Percentiles rank a stretch among this genome's conserved stretches.
phyloP scores from a whole-genome alignment of 805 yeast species.

The Yarrowia yakushimensis region DNA sequence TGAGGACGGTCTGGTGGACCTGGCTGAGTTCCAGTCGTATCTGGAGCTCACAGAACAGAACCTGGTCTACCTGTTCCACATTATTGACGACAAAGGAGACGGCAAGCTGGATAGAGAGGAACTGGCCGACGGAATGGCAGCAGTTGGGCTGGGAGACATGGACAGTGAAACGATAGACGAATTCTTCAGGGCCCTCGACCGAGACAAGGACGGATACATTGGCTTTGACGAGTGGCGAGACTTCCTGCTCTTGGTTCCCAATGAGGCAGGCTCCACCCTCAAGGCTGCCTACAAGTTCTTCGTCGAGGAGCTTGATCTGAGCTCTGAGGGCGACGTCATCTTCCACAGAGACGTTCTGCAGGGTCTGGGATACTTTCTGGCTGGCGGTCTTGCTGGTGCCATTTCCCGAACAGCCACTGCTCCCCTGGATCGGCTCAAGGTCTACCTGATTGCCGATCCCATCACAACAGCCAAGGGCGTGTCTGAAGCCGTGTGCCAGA shows the following conservation, averaged over 20 bases:
- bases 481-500: background rate
- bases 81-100: conserved; percentile 67
- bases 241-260: conserved; percentile 76
- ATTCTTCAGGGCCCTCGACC: conserved; percentile 55
- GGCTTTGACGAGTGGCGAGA: conserved; percentile 85
- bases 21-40: conserved; percentile 63
- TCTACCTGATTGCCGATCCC: conserved; percentile 81
- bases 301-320: conserved; percentile 73
- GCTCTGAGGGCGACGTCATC: conserved; percentile 91
- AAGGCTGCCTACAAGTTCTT: conserved; percentile 77
- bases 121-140: conserved; percentile 59
- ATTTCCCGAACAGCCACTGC: conserved; percentile 95
- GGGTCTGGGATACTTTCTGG: conserved; percentile 86
- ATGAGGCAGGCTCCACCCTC: conserved; percentile 45
- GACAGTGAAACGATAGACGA: conserved; percentile 50
- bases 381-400: conserved; percentile 95
- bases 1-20: conserved; percentile 49
- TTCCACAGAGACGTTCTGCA: conserved; percentile 71
- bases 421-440: conserved; percentile 93
- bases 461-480: conserved; percentile 40
- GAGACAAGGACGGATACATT: conserved; percentile 58
- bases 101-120: conserved; percentile 67
- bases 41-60: conserved; percentile 65
- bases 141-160: conserved; percentile 53
- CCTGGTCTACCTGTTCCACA: conserved; percentile 62